Percentiles rank a stretch among this genome's conserved stretches.
Conservation (phyloP, 2,329 filamentous ascomycete genomes). For the Cryphonectria nitschkei region DNA sequence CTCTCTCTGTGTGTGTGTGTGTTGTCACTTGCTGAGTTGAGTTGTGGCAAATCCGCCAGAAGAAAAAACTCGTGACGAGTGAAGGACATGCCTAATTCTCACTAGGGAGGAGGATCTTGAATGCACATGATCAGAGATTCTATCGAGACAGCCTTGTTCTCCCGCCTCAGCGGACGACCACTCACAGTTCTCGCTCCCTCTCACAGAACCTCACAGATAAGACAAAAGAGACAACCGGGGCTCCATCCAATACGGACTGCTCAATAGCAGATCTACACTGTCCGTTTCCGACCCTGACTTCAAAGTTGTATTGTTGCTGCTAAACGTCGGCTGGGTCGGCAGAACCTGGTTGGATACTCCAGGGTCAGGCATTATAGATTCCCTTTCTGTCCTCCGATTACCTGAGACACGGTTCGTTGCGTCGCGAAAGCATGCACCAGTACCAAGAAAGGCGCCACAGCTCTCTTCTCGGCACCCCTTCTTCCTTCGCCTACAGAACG, state of each 20-base stretch:
- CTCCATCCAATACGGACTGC: neutral
- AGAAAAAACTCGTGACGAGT: neutral
- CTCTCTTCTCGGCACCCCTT: neutral
- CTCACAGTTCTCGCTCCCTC: neutral
- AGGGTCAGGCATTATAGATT: too few relatives aligned
- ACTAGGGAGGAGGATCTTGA: neutral
- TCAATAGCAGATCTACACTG: neutral
- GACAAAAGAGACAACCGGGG: neutral
- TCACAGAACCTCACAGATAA: neutral
- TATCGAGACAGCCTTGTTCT: neutral
- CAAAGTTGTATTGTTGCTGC: neutral
- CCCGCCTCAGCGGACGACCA: neutral
- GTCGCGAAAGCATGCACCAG: slow-evolving; percentile 4
- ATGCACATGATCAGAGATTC: neutral
- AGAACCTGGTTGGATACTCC: neutral
- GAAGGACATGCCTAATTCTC: neutral
- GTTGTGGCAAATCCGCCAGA: neutral
- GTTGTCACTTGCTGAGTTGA: neutral
- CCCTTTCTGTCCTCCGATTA: neutral
- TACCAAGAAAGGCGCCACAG: neutral
- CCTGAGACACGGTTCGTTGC: slow-evolving; percentile 13
- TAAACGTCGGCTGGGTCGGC: neutral
- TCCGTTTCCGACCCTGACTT: neutral
- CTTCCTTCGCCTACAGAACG: neutral
- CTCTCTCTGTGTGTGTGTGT: too few relatives aligned